A percentile compares a stretch with the other conserved stretches of the same genome.
Conservation (phyloP, 2,329 filamentous ascomycete species). For the Aspergillus bombycis region DNA sequence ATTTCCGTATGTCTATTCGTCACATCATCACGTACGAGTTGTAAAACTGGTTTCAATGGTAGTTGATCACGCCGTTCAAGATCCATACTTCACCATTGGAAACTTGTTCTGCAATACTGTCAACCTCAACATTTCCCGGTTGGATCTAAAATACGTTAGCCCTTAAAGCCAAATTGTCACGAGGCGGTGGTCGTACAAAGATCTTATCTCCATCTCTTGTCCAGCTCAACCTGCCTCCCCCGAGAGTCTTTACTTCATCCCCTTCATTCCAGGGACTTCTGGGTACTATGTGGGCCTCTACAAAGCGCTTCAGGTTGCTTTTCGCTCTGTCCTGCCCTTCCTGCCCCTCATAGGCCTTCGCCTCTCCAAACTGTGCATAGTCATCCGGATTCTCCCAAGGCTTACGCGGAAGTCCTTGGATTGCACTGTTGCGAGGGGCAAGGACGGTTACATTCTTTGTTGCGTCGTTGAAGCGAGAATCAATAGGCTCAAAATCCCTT, state of each 20-base stretch:
- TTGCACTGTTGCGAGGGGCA: constrained; percentile 80
- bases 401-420: constrained; percentile 78
- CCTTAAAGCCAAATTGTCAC: not conserved
- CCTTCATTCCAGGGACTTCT: constrained; percentile 74
- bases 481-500: constrained; percentile 72
- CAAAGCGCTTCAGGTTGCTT: constrained; percentile 76
- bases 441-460: constrained; percentile 78
- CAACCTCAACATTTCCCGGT: constrained; percentile 78
- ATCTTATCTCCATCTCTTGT: constrained; percentile 67
- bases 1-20: constrained; percentile 2
- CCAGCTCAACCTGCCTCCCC: constrained; percentile 80
- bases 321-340: constrained; percentile 76
- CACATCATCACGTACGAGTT: constrained; percentile 6
- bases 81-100: constrained; percentile 91
- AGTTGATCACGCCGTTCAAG: constrained; percentile 63
- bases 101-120: constrained; percentile 72
- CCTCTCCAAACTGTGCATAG: constrained; percentile 66
- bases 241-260: constrained; percentile 67
- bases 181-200: constrained; percentile 55
- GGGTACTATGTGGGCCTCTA: constrained; percentile 81
- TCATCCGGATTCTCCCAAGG: constrained; percentile 72
- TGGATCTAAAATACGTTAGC: constrained; percentile 49
- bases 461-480: constrained; percentile 68
- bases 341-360: constrained; percentile 72
- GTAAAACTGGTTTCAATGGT: constrained; percentile 30